Evolutionary conservation across 2,329 filamentous ascomycete species (phyloP), one percentile per base, ranked within the genome.

Genomic region (Alternaria brassicicola): DNA sequence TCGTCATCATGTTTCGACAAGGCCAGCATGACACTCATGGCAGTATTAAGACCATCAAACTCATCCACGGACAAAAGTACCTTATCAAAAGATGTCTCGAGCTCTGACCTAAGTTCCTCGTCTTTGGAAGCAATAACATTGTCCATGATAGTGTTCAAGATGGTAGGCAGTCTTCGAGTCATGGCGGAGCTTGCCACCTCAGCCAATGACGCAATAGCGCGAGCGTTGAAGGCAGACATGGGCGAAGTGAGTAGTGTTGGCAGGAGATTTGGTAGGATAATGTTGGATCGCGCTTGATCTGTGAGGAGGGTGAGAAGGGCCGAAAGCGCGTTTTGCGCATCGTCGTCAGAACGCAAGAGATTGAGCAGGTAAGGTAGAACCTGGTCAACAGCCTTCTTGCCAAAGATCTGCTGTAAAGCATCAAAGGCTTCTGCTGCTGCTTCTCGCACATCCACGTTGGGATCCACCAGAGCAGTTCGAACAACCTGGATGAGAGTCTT

Each of bases 391-490:
- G 93, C 93, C 71, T 88, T 90, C 84, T 97, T 98, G 81, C 95
- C 95, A 62, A 98, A 83, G 50, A 96, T 91, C 71, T 94, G 91
- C 78, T 99, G 95, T 57, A 99, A 80, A 31, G 93, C 92, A 77
- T 99, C 95, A 73, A 99, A 99, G 2, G 95, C 95, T 78, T 99
- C 95, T 21, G 96, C 95, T 25, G 96, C 95, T 57, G 95, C 92
- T 78, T 99, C 95, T 75, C 95, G 86, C 47, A 99, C 96, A 58
- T 97, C 92, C 61, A 88, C 87, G 73, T 97, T 90, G 10, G 88
- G 88, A 77, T 99, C 96, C 47, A 93, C 96, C 53, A 99, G 85
- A 25, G 94, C 95, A 43, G 92, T 93, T 51, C 95, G 90, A 46
- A 99, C 92, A 55, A 98, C 94, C 15, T 93, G 93, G 65, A 98